phyloP scores from a whole-genome alignment of 768 basidiomycete genomes.

The Boletus reticulatus region DNA sequence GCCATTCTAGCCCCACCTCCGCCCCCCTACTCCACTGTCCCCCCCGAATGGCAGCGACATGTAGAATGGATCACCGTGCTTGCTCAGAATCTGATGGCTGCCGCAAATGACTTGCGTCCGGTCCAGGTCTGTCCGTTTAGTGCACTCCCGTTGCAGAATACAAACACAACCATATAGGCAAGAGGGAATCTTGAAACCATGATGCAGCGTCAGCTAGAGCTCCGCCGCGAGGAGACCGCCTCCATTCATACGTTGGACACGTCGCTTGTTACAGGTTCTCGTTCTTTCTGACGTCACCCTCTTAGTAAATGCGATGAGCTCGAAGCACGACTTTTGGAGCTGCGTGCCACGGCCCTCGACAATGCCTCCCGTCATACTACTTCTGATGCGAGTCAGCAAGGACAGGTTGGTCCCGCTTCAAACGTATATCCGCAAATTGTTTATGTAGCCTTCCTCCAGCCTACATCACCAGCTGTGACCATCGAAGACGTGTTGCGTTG shows the following conservation, averaged over 20 bases:
- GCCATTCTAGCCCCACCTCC: constrained; percentile 69
- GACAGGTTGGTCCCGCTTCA: constrained; percentile 15
- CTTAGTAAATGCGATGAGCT: constrained; percentile 70
- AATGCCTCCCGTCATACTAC: not conserved
- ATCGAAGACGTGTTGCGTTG: constrained; percentile 50
- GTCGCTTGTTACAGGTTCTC: not conserved
- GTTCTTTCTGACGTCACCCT: constrained; percentile 7
- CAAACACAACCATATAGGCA: constrained; percentile 46
- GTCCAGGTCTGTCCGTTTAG: constrained; percentile 60
- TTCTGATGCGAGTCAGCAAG: constrained; percentile 2
- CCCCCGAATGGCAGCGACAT: constrained; percentile 71
- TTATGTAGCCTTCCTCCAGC: constrained; percentile 6
- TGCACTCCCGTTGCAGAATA: not conserved
- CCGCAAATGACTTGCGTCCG: constrained; percentile 85
- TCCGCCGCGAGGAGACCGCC: constrained; percentile 69
- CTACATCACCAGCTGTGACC: constrained; percentile 10
- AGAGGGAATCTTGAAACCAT: constrained; percentile 77
- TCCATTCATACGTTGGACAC: constrained; percentile 62
- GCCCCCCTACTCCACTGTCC: constrained; percentile 38
- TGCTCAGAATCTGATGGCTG: constrained; percentile 85
- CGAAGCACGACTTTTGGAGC: constrained; percentile 57
- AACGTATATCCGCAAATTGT: not conserved
- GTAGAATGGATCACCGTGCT: constrained; percentile 81
- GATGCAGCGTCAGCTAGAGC: constrained; percentile 77
- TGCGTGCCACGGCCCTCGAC: constrained; percentile 37